Evolutionary conservation across 345 rosid genomes (phyloP).

Genomic region (Sonneratia alba): DNA sequence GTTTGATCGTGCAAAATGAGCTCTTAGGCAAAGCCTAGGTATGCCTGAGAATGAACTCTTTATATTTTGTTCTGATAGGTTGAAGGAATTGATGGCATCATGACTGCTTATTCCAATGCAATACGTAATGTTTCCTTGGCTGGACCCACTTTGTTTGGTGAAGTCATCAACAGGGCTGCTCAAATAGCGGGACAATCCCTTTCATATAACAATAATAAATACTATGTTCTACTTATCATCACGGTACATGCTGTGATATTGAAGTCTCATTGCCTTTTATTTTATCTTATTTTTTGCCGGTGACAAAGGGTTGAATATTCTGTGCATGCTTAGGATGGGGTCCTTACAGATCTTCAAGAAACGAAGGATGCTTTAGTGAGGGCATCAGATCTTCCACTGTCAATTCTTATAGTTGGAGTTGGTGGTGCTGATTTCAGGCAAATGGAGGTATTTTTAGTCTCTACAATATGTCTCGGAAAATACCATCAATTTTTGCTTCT

Average conservation of each 20-base stretch:
- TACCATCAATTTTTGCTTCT: neutral
- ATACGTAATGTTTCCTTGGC: constrained; percentile 82
- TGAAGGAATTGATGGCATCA: constrained; percentile 74
- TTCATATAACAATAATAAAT: constrained; percentile 44
- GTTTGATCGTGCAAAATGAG: neutral
- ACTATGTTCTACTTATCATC: constrained; percentile 49
- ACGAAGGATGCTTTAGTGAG: constrained; percentile 68
- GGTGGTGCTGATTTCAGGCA: constrained; percentile 72
- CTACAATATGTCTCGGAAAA: neutral
- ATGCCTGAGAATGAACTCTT: neutral
- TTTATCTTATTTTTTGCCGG: neutral
- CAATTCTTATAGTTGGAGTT: constrained; percentile 78
- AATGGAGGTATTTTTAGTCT: constrained; percentile 63
- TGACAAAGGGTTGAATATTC: neutral
- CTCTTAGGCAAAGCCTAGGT: neutral
- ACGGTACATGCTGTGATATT: constrained; percentile 26
- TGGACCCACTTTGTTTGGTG: constrained; percentile 94
- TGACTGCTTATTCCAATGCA: constrained; percentile 69
- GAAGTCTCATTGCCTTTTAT: no score
- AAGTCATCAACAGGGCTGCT: constrained; percentile 68
- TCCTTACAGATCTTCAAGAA: constrained; percentile 66
- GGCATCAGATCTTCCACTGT: constrained; percentile 91
- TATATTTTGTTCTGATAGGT: constrained; percentile 32
- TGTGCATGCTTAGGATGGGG: constrained; percentile 58
- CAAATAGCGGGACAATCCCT: constrained; percentile 57